Base-by-base conservation (phyloP, 2,329 filamentous ascomycete genomes). In the Juglanconis oblonga region DNA sequence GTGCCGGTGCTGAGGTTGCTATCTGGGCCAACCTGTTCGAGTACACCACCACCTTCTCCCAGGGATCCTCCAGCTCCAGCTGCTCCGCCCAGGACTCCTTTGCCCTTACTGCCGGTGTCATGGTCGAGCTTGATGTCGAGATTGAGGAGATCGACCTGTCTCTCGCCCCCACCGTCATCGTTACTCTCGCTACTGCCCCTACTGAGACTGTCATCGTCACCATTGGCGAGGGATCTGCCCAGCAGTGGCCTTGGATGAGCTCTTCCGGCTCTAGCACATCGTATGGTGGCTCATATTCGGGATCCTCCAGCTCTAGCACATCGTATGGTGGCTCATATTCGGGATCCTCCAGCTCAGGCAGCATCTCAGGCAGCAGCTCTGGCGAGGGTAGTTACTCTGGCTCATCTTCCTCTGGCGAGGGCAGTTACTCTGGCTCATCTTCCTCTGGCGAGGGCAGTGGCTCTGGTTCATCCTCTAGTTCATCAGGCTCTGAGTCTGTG, bases 11-110 rank as follows among this genome's bases (percentile, higher is more conserved):
- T 24, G 68, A 68, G 45, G 64, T 68, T n/a, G 64, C 66, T 49
- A 54, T 71, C 59, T 71, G 68, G 70, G 54, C 69, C 61, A 67
- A 67, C 67, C 67, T 71, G 49, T 71, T 71, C 64, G 67, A 69
- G 65, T 71, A 69, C 68, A 70, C 68, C 49, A 65, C 64, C 52
- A 56, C 65, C 40, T 64, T 70, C 61, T 53, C 63, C 38, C 31
- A 55, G 44, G 38, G 48, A 29, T 56, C 57, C n/a, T 52, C 48
- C 29, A 64, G 58, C 50, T 50, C 45, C 11, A 35, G 49, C 44
- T 66, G 64, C 64, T 62, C 57, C 14, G 61, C 67, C 50, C 47
- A 50, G 10, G 69, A 71, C 59, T 56, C 59, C 44, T 67, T 71
- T 31, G 48, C 57, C 31, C 63, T 71, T 17, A 64, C 64, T 35